Conservation (phyloP, 257 asterid genomes). For the Galeopsis tetrahit region DNA sequence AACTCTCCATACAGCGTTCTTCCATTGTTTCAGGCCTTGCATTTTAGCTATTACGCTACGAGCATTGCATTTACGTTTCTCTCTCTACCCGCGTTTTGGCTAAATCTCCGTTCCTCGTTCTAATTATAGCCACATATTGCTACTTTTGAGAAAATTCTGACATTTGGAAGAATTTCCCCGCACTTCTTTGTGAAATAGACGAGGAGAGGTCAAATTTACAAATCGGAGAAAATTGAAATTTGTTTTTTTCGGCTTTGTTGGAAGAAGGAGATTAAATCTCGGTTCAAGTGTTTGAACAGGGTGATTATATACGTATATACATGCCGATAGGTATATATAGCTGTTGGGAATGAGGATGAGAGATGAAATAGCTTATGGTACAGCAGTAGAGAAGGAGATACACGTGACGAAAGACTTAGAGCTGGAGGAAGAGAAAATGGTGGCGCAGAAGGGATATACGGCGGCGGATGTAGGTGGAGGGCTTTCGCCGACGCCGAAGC, state of each 20-base stretch:
- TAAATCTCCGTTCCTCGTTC: constrained; percentile 30
- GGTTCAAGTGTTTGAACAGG: constrained; percentile 21
- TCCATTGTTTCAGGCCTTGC: constrained; percentile 32
- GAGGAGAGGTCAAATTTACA: constrained; percentile 18
- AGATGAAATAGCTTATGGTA: constrained; percentile 43
- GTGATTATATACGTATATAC: not conserved
- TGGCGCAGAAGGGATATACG: constrained; percentile 43
- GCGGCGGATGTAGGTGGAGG: constrained; percentile 49
- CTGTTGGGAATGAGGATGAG: constrained; percentile 40
- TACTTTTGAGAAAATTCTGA: constrained; percentile 21
- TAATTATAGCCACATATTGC: constrained; percentile 31
- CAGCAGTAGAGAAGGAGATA: constrained; percentile 33
- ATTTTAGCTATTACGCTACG: constrained; percentile 7
- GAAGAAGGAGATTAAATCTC: constrained; percentile 35
- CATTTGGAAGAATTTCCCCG: constrained; percentile 19
- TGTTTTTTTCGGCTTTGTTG: constrained; percentile 12
- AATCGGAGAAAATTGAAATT: not conserved
- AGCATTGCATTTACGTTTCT: constrained; percentile 20
- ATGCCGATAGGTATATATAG: constrained; percentile 22
- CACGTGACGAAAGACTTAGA: constrained; percentile 39
- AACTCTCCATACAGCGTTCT: not conserved
- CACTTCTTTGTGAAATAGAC: constrained; percentile 24
- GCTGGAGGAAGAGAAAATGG: constrained; percentile 48
- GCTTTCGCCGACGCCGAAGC: constrained; percentile 34
- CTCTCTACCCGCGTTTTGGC: constrained; percentile 27